Evolutionary conservation across 352 stramenopile species (phyloP).

Genomic region (Globisporangium middletonii): DNA sequence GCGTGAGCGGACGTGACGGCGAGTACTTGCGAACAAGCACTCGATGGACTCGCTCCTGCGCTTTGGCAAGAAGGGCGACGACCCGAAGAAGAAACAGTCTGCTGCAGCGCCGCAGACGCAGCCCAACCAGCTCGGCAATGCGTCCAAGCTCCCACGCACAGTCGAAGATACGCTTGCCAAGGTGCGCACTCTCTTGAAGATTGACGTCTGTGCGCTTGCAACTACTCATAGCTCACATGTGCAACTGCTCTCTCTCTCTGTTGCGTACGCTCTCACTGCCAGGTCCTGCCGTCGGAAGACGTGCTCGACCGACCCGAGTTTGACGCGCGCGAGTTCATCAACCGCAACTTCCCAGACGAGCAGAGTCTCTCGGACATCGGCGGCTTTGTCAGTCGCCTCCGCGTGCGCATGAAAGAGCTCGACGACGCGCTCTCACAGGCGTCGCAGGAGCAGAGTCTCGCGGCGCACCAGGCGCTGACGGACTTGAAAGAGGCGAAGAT

Average conservation of each 20-base stretch:
- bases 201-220: neutral
- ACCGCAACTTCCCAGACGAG: conserved; percentile 90
- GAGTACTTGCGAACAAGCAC: too few relatives aligned
- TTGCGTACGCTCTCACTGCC: neutral
- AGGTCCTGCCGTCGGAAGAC: conserved; percentile 80
- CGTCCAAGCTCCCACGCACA: conserved; percentile 40
- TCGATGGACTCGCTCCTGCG: conserved; percentile 14
- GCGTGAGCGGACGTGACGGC: neutral
- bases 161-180: conserved; percentile 51
- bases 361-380: conserved; percentile 73
- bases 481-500: conserved; percentile 82
- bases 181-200: conserved; percentile 15
- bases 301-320: conserved; percentile 87
- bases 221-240: neutral
- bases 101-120: neutral
- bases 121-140: conserved; percentile 15
- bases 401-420: conserved; percentile 72
- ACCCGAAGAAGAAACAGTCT: conserved; percentile 17
- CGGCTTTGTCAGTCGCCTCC: conserved; percentile 76
- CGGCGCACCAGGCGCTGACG: conserved; percentile 66
- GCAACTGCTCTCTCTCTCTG: neutral
- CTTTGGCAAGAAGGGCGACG: conserved; percentile 12
- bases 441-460: conserved; percentile 72
- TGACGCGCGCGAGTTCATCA: conserved; percentile 90
- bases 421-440: conserved; percentile 76